Evolutionary conservation across 169 alveolate species (phyloP).

Genomic region (Pseudocohnilembus persalinus): DNA sequence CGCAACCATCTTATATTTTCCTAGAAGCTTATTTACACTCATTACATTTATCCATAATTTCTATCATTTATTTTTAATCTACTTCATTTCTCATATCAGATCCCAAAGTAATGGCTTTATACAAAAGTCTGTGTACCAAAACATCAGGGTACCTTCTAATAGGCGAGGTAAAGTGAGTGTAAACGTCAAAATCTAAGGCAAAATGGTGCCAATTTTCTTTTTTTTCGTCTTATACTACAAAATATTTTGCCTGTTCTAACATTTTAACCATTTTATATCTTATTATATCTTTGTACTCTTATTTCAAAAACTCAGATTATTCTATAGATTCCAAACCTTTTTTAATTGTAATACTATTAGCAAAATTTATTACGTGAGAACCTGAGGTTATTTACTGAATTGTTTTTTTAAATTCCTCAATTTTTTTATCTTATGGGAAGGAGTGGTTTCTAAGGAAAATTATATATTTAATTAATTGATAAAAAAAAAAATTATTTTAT

Average conservation of each 20-base stretch:
- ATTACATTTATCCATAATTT: conserved; percentile 40
- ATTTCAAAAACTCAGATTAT: no score
- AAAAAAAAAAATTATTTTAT: no score
- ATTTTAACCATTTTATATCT: conserved; percentile 60
- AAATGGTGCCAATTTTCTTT: conserved; percentile 62
- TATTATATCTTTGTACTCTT: conserved; percentile 42
- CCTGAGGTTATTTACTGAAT: conserved; percentile 37
- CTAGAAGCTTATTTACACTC: conserved; percentile 50
- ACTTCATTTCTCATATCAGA: conserved; percentile 30
- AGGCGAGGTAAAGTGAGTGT: conserved; percentile 86
- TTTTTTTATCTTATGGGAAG: conserved; percentile 62
- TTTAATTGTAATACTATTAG: no score
- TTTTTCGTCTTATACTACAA: conserved; percentile 49
- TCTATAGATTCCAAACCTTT: no score
- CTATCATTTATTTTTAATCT: conserved; percentile 27
- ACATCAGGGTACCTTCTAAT: conserved; percentile 86
- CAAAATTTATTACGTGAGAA: conserved; percentile 47
- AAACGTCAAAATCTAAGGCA: conserved; percentile 73
- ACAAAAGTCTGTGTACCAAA: conserved; percentile 70
- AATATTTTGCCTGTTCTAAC: conserved; percentile 70
- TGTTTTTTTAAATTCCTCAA: conserved; percentile 31
- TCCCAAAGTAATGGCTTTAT: conserved; percentile 38
- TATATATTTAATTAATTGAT: no score
- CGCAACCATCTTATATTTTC: conserved; percentile 48
- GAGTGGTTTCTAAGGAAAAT: no score